Evolutionary conservation across 495 filamentous ascomycete species (phyloP), one percentile per base, ranked within the genome.

Genomic region (Penicillium chermesinum): DNA sequence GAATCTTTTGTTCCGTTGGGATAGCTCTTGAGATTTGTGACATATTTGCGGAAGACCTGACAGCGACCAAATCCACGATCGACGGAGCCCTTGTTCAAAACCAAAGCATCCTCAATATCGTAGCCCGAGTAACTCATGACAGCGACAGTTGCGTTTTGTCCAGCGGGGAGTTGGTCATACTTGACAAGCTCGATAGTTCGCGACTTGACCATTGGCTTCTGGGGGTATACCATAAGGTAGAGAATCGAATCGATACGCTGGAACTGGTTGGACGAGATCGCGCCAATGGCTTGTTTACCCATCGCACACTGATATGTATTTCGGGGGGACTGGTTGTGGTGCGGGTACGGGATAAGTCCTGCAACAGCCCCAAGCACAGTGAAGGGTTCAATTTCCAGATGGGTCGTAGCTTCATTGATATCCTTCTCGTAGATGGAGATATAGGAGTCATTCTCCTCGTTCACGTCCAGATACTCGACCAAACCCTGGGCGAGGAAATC

Each of bases 281-380:
- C 89, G 41, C 93, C 93, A 64, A 99, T 96, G 14, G 93, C 93
- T 86, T 99, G 93, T 70, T 99, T 99, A 75, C 93, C 93, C 93
- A 99, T 99, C 67, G 93, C 93, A 66, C 94, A 96, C 72, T 98
- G 93, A 61, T 99, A 99, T 7, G 93, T 99, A 63, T 99, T 99
- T 72, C 93, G 83, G 7, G 93, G 93, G 3, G 93, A 99, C 66
- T 99, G 93, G 66, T 99, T 99, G 74, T 99, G 93, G 69, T 99
- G 94, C 9, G 93, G 93, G 61, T 96, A 99, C 3, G 93, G 93
- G 57, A 99, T 97, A 16, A 99, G 74, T 33, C 93, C 91, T 32
- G 93, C 93, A 27, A 97, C 94, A 19, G 93, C 94, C n/a, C 93
- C 93, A 22, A 99, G 83, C 36, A 97, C 86, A 1, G 94, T 97